A percentile compares a stretch with the other conserved stretches of the same genome.
phyloP scores from a whole-genome alignment of 2,329 filamentous ascomycete genomes.

The Thyridium curvatum region DNA sequence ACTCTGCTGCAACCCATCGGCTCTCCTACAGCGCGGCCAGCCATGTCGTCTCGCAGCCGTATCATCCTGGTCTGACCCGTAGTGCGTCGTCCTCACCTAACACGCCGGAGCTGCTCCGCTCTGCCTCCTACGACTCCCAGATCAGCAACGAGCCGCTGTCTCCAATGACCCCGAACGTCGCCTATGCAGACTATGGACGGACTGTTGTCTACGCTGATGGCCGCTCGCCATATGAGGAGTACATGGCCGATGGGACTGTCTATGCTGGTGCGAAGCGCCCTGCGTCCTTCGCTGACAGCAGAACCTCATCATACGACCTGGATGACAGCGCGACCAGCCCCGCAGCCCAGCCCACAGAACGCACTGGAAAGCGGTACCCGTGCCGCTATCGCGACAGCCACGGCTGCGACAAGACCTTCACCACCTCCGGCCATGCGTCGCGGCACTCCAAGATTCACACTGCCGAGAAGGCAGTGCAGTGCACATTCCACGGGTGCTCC shows the following conservation, averaged over 20 bases:
- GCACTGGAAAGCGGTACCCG: conserved; percentile 61
- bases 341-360: conserved; percentile 25
- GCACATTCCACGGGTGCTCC: conserved; percentile 62
- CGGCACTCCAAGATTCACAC: conserved; percentile 81
- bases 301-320: conserved; percentile 44
- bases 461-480: conserved; percentile 69
- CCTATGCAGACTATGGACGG: conserved; percentile 19
- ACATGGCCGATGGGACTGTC: conserved; percentile 19
- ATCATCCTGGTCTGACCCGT: conserved; percentile 25
- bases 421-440: conserved; percentile 79
- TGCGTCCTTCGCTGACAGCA: conserved; percentile 34
- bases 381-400: conserved; percentile 67
- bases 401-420: conserved; percentile 73
- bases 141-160: conserved; percentile 47
- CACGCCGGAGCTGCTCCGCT: conserved; percentile 52
- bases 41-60: conserved; percentile 23
- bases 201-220: conserved; percentile 4
- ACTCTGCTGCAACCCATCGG: conserved; percentile 14
- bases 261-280: conserved; percentile 30
- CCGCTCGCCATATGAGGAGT: conserved; percentile 27
- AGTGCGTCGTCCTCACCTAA: conserved; percentile 39
- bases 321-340: conserved; percentile 39
- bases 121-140: conserved; percentile 56
- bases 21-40: conserved; percentile 26
- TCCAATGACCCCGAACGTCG: conserved; percentile 47